These are phyloP conservation scores for Cladorrhinum sp. DNA, from an alignment of 2,329 filamentous ascomycete genomes.

Conservation along the genomic window DNA sequence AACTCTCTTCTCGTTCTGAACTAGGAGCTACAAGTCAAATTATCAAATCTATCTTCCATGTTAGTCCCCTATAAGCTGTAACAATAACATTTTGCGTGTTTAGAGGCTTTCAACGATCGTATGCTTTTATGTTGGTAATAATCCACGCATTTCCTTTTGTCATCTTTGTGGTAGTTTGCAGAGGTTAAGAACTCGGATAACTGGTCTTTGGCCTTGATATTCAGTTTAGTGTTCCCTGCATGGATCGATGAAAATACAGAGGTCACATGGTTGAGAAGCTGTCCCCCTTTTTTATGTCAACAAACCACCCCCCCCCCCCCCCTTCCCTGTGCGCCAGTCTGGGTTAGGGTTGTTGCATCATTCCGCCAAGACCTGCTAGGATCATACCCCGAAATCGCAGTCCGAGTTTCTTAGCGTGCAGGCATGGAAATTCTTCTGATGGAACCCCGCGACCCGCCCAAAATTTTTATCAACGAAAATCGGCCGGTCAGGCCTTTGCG, in stretches of 20 bases:
- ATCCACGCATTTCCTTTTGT: too few relatives aligned
- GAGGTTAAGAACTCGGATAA: too few relatives aligned
- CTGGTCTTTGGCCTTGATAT: too few relatives aligned
- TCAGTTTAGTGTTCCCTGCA: too few relatives aligned
- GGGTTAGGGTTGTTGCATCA: background rate
- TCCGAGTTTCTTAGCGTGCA: slow-evolving; percentile 12
- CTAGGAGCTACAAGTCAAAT: slow-evolving; percentile 20
- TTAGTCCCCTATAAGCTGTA: slow-evolving; percentile 27
- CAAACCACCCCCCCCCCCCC: background rate
- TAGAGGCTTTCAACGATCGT: too few relatives aligned
- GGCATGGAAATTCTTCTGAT: slow-evolving; percentile 3
- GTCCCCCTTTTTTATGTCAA: background rate
- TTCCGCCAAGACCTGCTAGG: background rate
- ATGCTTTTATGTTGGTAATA: too few relatives aligned
- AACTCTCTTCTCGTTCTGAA: too few relatives aligned
- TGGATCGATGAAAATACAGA: too few relatives aligned
- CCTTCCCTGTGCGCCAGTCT: background rate
- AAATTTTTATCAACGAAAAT: slow-evolving; percentile 9
- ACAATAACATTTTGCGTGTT: too few relatives aligned
- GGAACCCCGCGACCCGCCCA: slow-evolving; percentile 2
- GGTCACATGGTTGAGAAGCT: too few relatives aligned
- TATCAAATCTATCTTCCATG: slow-evolving; percentile 13
- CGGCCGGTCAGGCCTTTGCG: background rate
- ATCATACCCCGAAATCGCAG: slow-evolving; percentile 2
- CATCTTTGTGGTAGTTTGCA: too few relatives aligned